Conservation (phyloP, 2,329 filamentous ascomycete species). For the Tolypocladium capitatum region DNA sequence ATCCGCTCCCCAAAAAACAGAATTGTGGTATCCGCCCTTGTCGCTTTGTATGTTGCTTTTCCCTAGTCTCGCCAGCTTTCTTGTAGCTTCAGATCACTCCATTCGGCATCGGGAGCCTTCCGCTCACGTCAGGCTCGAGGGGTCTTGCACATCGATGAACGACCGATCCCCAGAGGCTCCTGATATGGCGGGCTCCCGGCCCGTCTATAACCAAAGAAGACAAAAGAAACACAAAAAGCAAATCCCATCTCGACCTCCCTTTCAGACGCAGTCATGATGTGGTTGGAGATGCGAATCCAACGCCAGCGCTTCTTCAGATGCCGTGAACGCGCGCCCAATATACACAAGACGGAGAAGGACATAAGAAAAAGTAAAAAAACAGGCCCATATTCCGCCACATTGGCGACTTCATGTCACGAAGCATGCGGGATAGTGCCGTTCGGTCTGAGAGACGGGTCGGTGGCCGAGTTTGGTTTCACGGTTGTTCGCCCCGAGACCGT, state of each 20-base stretch:
- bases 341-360: conserved; percentile 13
- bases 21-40: conserved; percentile 4
- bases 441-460: conserved; percentile 48
- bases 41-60: conserved; percentile 6
- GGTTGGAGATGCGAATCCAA: conserved; percentile 19
- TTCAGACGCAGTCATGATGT: conserved; percentile 15
- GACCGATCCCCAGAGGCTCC: not conserved
- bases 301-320: conserved; percentile 20
- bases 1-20: not conserved
- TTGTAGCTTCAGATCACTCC: not conserved
- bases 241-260: conserved; percentile 11
- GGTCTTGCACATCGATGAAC: not conserved
- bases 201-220: conserved; percentile 14
- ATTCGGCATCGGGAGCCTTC: not conserved
- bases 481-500: conserved; percentile 45
- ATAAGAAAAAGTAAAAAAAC: conserved; percentile 10
- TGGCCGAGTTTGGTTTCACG: conserved; percentile 50
- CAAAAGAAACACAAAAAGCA: conserved; percentile 10
- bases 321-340: conserved; percentile 23
- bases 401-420: not conserved
- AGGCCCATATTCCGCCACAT: not conserved
- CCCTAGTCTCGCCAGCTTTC: conserved; percentile 1
- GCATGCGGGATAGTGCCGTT: conserved; percentile 53
- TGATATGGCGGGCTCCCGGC: not conserved
- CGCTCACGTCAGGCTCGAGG: not conserved